Percentiles rank a stretch among this genome's conserved stretches.
phyloP scores from a whole-genome alignment of 2,329 filamentous ascomycete genomes.

The Dothistroma septosporum region DNA sequence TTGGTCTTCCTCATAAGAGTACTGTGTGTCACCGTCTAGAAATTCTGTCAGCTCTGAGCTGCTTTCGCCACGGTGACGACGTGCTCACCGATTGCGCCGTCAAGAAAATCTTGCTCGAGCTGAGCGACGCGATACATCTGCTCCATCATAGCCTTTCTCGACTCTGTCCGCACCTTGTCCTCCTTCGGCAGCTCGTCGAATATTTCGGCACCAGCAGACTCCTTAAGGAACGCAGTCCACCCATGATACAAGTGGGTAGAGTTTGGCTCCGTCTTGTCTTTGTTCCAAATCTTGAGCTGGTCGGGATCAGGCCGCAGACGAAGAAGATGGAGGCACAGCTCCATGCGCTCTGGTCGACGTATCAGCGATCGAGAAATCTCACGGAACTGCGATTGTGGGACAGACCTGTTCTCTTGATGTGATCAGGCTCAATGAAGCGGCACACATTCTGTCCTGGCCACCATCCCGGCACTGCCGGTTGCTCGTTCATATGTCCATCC shows the following conservation, averaged over 20 bases:
- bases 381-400: neutral
- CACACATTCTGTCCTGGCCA: slow-evolving; percentile 43
- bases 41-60: slow-evolving; percentile 3
- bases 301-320: slow-evolving; percentile 29
- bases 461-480: slow-evolving; percentile 29
- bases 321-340: slow-evolving; percentile 30
- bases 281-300: slow-evolving; percentile 29
- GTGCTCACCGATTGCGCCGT: slow-evolving; percentile 17
- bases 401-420: slow-evolving; percentile 63
- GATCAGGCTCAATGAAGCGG: slow-evolving; percentile 69
- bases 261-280: slow-evolving; percentile 19
- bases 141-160: slow-evolving; percentile 13
- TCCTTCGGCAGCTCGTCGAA: slow-evolving; percentile 28
- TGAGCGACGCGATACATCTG: slow-evolving; percentile 22
- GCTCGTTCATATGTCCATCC: slow-evolving; percentile 44
- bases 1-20: slow-evolving; percentile 15
- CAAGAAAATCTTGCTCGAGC: slow-evolving; percentile 16
- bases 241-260: slow-evolving; percentile 24
- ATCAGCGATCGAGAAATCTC: slow-evolving; percentile 5
- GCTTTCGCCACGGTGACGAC: neutral
- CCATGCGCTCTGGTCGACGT: slow-evolving; percentile 27
- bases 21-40: slow-evolving; percentile 16
- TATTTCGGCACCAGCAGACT: slow-evolving; percentile 24
- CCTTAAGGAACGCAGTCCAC: slow-evolving; percentile 32
- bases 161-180: slow-evolving; percentile 12